Conservation (phyloP, 2,329 filamentous ascomycete genomes). For the Xylariaceae sp. region DNA sequence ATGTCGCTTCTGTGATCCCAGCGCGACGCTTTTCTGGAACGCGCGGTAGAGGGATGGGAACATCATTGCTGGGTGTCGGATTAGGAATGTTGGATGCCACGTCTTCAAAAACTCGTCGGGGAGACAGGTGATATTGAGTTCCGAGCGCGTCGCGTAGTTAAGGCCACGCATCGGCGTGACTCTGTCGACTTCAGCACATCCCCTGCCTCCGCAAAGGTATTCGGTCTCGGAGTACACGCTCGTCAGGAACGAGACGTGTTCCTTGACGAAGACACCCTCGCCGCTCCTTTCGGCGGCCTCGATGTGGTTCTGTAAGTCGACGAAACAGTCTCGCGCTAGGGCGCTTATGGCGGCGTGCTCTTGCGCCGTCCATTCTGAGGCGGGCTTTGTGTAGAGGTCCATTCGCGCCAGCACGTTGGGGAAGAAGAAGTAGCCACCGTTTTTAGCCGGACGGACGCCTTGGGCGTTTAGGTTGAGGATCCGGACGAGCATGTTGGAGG, state of each 20-base stretch:
- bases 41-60: slow-evolving; percentile 19
- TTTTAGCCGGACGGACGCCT: slow-evolving; percentile 8
- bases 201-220: not conserved
- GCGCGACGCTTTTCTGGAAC: not conserved
- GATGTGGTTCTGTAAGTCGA: slow-evolving; percentile 14
- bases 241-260: slow-evolving; percentile 16
- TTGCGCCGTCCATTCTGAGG: slow-evolving; percentile 5
- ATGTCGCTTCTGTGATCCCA: slow-evolving; percentile 4
- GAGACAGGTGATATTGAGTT: slow-evolving; percentile 13
- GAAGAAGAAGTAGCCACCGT: slow-evolving; percentile 21
- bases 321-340: slow-evolving; percentile 2
- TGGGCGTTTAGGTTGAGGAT: slow-evolving; percentile 19
- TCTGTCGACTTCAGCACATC: not conserved
- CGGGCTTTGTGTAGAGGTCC: not conserved
- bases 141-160: slow-evolving; percentile 10
- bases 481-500: slow-evolving; percentile 18
- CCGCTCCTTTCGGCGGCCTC: slow-evolving; percentile 9
- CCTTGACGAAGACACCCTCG: slow-evolving; percentile 17
- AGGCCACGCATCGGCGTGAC: not conserved
- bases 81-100: slow-evolving; percentile 19
- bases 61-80: slow-evolving; percentile 20
- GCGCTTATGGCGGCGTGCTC: not conserved
- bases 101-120: slow-evolving; percentile 21
- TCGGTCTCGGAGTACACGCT: slow-evolving; percentile 1
- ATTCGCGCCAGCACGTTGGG: slow-evolving; percentile 1